phyloP scores from a whole-genome alignment of 768 basidiomycete genomes.

The Amanita muscaria region DNA sequence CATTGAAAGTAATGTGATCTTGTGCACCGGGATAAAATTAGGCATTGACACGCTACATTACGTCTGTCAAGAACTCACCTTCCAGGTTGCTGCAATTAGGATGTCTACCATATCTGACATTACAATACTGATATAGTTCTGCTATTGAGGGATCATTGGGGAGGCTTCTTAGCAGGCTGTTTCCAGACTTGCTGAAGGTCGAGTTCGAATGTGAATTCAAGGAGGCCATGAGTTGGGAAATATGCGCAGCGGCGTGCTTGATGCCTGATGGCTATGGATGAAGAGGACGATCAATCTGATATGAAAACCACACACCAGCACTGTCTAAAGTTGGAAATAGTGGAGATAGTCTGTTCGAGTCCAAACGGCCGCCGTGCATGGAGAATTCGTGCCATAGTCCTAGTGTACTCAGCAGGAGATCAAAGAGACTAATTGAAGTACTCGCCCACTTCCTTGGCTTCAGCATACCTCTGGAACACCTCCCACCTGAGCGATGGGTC shows the following conservation, averaged over 20 bases:
- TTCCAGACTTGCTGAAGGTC: conserved; percentile 79
- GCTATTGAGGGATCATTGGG: conserved; percentile 72
- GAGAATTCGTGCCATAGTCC: conserved; percentile 92
- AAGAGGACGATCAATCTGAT: neutral
- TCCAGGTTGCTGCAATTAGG: conserved; percentile 74
- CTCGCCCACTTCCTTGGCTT: conserved; percentile 75
- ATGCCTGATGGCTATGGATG: conserved; percentile 46
- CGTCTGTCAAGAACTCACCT: conserved; percentile 40
- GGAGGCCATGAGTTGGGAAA: conserved; percentile 74
- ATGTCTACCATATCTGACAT: conserved; percentile 66
- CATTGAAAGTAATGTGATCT: conserved; percentile 76
- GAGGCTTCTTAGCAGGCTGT: conserved; percentile 81
- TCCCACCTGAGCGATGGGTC: conserved; percentile 50
- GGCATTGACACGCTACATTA: conserved; percentile 1
- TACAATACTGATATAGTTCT: conserved; percentile 83
- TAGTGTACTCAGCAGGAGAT: conserved; percentile 22
- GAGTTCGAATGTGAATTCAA: conserved; percentile 67
- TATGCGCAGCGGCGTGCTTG: conserved; percentile 53
- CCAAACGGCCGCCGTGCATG: conserved; percentile 78
- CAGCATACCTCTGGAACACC: conserved; percentile 67
- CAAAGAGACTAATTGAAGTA: conserved; percentile 13
- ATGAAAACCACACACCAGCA: conserved; percentile 43
- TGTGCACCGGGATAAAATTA: conserved; percentile 8
- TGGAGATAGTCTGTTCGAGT: conserved; percentile 36
- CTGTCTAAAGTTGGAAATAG: conserved; percentile 41